Evolutionary conservation across 208 protist genomes (phyloP).

Genomic region (Tetramitus jugosus): DNA sequence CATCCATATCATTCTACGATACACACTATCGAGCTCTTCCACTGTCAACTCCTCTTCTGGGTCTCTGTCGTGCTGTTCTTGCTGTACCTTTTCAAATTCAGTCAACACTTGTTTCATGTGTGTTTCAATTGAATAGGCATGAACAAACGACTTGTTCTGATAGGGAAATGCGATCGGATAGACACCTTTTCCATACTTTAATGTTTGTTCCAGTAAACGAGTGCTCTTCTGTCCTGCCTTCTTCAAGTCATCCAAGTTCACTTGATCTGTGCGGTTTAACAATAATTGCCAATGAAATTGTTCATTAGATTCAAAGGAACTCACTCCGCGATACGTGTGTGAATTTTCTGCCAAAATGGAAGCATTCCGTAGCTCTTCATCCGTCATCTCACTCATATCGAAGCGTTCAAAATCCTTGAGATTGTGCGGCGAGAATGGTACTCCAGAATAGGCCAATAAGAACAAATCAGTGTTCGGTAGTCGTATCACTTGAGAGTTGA

Average conservation of each 20-base stretch:
- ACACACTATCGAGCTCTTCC: no score
- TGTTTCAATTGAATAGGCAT: neutral
- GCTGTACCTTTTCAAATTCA: neutral
- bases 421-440: neutral
- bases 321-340: no score
- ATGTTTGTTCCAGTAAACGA: neutral
- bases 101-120: neutral
- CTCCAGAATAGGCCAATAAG: neutral
- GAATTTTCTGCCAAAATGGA: no score
- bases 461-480: neutral
- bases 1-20: neutral
- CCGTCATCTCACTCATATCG: neutral
- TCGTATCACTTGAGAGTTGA: neutral
- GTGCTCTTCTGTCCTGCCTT: neutral
- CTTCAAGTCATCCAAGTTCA: neutral
- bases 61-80: no score
- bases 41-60: no score
- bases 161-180: neutral
- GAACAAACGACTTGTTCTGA: neutral
- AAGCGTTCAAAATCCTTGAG: neutral
- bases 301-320: neutral
- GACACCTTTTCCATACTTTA: no score
- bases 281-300: neutral
- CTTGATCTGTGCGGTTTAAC: neutral
- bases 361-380: neutral